Conservation (phyloP, 768 basidiomycete genomes). For the Cubamyces lactineus region DNA sequence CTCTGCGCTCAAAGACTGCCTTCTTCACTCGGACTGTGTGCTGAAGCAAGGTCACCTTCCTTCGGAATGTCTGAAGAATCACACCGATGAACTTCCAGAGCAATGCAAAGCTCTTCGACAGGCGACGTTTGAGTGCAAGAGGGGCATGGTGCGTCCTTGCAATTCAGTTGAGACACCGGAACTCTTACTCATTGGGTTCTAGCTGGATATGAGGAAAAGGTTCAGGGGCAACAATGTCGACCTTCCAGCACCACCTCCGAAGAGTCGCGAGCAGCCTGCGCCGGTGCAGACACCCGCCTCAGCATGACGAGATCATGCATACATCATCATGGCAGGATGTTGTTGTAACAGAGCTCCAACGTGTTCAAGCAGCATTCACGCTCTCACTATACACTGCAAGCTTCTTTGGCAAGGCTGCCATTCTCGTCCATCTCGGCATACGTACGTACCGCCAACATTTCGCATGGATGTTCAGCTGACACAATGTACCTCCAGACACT, state of each 20-base stretch:
- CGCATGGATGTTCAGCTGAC: too few relatives aligned
- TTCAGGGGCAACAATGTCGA: constrained; percentile 36
- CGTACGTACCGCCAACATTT: too few relatives aligned
- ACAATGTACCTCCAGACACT: too few relatives aligned
- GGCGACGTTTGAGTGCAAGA: constrained; percentile 89
- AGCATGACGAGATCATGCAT: neutral
- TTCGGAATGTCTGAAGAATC: constrained; percentile 80
- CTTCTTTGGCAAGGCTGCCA: too few relatives aligned
- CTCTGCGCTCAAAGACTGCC: constrained; percentile 78
- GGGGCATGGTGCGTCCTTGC: constrained; percentile 70
- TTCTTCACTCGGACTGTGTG: constrained; percentile 88
- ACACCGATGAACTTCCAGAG: constrained; percentile 76
- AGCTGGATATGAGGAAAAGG: constrained; percentile 38
- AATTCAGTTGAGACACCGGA: too few relatives aligned
- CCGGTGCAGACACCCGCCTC: neutral
- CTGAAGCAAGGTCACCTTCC: constrained; percentile 77
- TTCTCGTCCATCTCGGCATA: too few relatives aligned
- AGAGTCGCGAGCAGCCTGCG: constrained; percentile 6
- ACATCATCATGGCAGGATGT: neutral
- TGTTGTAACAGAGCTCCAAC: too few relatives aligned
- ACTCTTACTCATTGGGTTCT: neutral
- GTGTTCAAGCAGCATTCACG: too few relatives aligned
- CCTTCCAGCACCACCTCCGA: constrained; percentile 16
- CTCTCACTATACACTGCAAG: too few relatives aligned
- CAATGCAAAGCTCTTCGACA: constrained; percentile 78